Evolutionary conservation across 768 basidiomycete genomes (phyloP).

Genomic region (Amanita pseudoporphyria): DNA sequence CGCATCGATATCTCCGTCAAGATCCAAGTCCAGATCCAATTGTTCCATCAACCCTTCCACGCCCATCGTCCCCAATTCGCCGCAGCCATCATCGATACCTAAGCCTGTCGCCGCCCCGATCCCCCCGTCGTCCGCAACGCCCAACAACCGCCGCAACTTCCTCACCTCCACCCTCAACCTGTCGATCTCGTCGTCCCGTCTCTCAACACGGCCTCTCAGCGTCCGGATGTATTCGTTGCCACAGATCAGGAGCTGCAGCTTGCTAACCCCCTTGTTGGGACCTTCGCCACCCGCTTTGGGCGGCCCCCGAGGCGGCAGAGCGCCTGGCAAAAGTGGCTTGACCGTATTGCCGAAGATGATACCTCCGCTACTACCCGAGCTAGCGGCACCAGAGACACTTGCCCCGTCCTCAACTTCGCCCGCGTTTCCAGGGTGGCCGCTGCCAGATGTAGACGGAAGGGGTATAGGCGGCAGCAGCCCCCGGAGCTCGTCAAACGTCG

Average conservation of each 20-base stretch:
- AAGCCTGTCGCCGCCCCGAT: background rate
- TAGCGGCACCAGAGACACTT: slow-evolving; percentile 6
- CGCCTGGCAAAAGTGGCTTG: slow-evolving; percentile 77
- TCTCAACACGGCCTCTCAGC: slow-evolving; percentile 67
- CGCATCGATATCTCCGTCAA: slow-evolving; percentile 7
- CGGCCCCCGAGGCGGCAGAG: slow-evolving; percentile 82
- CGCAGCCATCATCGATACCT: background rate
- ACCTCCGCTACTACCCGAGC: background rate
- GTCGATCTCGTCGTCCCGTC: slow-evolving; percentile 72
- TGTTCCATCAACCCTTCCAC: slow-evolving; percentile 4
- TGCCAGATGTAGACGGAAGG: slow-evolving; percentile 43
- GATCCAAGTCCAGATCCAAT: slow-evolving; percentile 5
- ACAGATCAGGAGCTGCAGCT: slow-evolving; percentile 83
- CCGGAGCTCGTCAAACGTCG: slow-evolving; percentile 82
- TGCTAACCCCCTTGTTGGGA: slow-evolving; percentile 93
- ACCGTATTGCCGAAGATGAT: slow-evolving; percentile 24
- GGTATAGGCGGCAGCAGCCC: slow-evolving; percentile 82
- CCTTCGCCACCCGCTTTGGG: slow-evolving; percentile 80
- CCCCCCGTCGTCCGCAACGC: slow-evolving; percentile 22
- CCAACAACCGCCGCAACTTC: slow-evolving; percentile 36
- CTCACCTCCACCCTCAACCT: slow-evolving; percentile 56
- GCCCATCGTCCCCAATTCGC: background rate
- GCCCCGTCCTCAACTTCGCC: slow-evolving; percentile 12
- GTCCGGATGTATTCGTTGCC: slow-evolving; percentile 82
- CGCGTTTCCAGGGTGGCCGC: slow-evolving; percentile 19